Conservation (phyloP, 2,329 filamentous ascomycete species). For the Verticillium isaacii region DNA sequence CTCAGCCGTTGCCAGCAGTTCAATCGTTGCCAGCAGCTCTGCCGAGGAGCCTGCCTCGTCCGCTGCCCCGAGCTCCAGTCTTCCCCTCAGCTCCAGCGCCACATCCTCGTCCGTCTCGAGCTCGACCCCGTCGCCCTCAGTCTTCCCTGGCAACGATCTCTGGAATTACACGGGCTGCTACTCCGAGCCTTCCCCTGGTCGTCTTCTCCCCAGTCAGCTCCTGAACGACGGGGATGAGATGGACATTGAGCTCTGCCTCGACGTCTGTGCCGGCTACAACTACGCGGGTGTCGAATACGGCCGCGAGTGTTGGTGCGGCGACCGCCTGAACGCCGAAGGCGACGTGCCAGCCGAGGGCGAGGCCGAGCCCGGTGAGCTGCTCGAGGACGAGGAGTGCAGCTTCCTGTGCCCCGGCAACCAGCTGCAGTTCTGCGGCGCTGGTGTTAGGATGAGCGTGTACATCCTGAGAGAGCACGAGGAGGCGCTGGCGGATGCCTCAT, state of each 20-base stretch:
- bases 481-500: not conserved
- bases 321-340: slow-evolving; percentile 18
- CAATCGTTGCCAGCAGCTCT: not conserved
- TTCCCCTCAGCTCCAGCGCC: not conserved
- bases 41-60: not conserved
- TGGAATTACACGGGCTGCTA: slow-evolving; percentile 32
- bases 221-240: slow-evolving; percentile 19
- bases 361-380: slow-evolving; percentile 10
- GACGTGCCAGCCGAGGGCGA: slow-evolving; percentile 1
- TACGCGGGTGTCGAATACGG: slow-evolving; percentile 15
- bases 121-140: slow-evolving; percentile 18
- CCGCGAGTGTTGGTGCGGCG: slow-evolving; percentile 16
- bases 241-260: slow-evolving; percentile 13
- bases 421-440: slow-evolving; percentile 13
- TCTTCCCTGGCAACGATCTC: slow-evolving; percentile 27
- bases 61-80: not conserved
- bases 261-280: slow-evolving; percentile 10
- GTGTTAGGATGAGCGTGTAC: slow-evolving; percentile 26
- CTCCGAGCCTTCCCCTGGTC: slow-evolving; percentile 24
- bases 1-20: not conserved
- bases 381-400: slow-evolving; percentile 10
- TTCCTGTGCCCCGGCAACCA: slow-evolving; percentile 12
- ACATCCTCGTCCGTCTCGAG: not conserved
- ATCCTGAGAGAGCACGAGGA: slow-evolving; percentile 7
- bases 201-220: slow-evolving; percentile 22